phyloP scores from a whole-genome alignment of 208 protist genomes.

The Leishmania turanica region DNA sequence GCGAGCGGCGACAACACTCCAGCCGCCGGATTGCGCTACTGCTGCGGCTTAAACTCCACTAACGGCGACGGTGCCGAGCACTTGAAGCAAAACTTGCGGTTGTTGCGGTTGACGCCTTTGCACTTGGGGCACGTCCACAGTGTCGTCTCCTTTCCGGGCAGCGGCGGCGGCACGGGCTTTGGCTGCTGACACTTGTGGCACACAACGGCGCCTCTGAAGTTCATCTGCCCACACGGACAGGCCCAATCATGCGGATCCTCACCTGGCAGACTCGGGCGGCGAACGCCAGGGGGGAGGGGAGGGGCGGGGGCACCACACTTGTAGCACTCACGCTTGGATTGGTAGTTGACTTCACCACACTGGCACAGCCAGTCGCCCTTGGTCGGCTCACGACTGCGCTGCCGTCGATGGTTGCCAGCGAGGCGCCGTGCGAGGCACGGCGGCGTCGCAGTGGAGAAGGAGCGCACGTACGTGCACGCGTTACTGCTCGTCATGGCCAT shows the following conservation, averaged over 20 bases:
- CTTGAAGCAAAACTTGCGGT: slow-evolving; percentile 86
- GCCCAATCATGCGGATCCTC: slow-evolving; percentile 92
- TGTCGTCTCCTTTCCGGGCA: slow-evolving; percentile 77
- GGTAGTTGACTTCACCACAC: slow-evolving; percentile 88
- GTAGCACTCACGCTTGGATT: slow-evolving; percentile 89
- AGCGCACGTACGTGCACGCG: not conserved
- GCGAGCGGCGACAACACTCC: not conserved
- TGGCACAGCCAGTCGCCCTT: slow-evolving; percentile 89
- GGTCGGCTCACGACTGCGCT: slow-evolving; percentile 66
- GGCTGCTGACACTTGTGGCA: slow-evolving; percentile 88
- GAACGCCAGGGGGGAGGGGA: slow-evolving; percentile 84
- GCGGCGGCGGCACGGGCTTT: slow-evolving; percentile 78
- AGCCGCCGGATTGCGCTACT: slow-evolving; percentile 11
- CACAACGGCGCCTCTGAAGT: slow-evolving; percentile 83
- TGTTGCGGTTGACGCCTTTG: slow-evolving; percentile 80
- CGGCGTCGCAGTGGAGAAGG: slow-evolving; percentile 13
- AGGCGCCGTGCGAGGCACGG: slow-evolving; percentile 54
- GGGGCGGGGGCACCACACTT: slow-evolving; percentile 90
- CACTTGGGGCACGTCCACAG: slow-evolving; percentile 89
- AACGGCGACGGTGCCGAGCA: slow-evolving; percentile 75
- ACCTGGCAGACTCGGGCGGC: slow-evolving; percentile 79
- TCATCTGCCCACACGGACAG: slow-evolving; percentile 92
- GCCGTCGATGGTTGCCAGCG: slow-evolving; percentile 27
- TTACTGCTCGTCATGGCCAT: not conserved
- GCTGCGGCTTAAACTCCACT: slow-evolving; percentile 62